Evolutionary conservation across 2,329 filamentous ascomycete genomes (phyloP), one percentile per base, ranked within the genome.

Genomic region (Phyllosticta paracitricarpa): DNA sequence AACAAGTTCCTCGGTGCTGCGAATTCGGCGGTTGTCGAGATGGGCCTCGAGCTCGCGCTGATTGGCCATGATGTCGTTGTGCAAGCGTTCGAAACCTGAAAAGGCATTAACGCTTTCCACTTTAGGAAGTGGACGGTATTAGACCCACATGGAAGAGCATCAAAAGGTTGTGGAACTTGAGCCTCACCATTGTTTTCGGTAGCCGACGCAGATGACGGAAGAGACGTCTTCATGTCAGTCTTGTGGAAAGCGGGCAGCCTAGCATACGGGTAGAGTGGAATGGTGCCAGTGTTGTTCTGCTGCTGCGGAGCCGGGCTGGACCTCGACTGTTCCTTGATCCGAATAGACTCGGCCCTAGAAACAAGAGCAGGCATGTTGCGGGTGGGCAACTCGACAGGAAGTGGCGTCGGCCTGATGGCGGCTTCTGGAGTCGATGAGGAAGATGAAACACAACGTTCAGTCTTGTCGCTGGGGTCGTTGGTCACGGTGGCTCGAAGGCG

Each of bases 401-500:
- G 56, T n/a, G 30, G 28, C 30, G 53, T 26, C 25, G 19, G 51
- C 52, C 33, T 56, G 19, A 10, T 25, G 22, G 19, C 12, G 22
- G 54, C 54, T 19, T 61, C 54, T 4, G 56, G 59, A 19, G 56
- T 57, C 14, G 59, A 53, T 6, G 56, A 54, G 8, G 52, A 25
- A 14, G 48, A 19, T 12, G 56, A 54, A 26, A 51, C 25, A 5
- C 25, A 17, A n/a, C 4, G 6, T 6, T 48, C 40, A 6, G 28
- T n/a, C 48, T 57, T 48, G 19, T 51, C 22, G 17, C n/a, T 10
- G 25, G 40, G 51, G 10, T 62, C 56, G 33, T 54, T 75, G 6
- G 79, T 78, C 52, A 80, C 78, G 51, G 84, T 87, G 48, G 89
- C 87, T 66, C 86, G 89, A 63, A 99, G 84, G 76, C 94, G 92